phyloP scores from a whole-genome alignment of 75 land plant genomes.

The Picea glauca region DNA sequence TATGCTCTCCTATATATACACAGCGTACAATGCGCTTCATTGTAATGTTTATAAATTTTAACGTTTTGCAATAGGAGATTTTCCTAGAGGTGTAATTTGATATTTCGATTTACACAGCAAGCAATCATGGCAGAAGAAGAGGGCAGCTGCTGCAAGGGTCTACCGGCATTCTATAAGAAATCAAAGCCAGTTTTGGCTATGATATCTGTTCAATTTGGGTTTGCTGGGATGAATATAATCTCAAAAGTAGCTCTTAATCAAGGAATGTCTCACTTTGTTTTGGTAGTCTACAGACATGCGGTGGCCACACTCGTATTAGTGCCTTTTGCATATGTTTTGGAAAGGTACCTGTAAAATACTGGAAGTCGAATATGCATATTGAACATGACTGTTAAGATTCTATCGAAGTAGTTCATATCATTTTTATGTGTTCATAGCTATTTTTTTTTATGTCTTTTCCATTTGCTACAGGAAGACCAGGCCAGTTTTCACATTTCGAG shows the following conservation, averaged over 20 bases:
- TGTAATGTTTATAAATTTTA: too few relatives aligned
- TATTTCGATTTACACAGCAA: too few relatives aligned
- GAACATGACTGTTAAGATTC: too few relatives aligned
- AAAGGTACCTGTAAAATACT: constrained; percentile 12
- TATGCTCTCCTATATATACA: too few relatives aligned
- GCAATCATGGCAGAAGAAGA: background rate
- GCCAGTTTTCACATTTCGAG: constrained; percentile 10
- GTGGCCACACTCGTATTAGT: constrained; percentile 18
- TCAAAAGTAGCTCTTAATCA: constrained; percentile 37
- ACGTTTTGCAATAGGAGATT: too few relatives aligned
- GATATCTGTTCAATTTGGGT: constrained; percentile 23
- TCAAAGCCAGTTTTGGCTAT: constrained; percentile 25
- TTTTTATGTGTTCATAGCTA: background rate
- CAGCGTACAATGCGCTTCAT: too few relatives aligned
- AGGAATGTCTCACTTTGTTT: constrained; percentile 41
- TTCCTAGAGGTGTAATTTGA: too few relatives aligned
- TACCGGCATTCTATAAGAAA: background rate
- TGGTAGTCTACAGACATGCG: constrained; percentile 42
- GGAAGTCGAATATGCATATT: background rate
- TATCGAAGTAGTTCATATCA: background rate
- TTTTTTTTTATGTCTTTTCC: background rate
- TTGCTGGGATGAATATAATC: constrained; percentile 41
- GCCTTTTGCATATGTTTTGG: constrained; percentile 24
- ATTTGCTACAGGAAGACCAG: constrained; percentile 15
- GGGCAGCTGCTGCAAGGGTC: constrained; percentile 1